Evolutionary conservation across 306 rosid species (phyloP).

Genomic region (Biancaea sappan): DNA sequence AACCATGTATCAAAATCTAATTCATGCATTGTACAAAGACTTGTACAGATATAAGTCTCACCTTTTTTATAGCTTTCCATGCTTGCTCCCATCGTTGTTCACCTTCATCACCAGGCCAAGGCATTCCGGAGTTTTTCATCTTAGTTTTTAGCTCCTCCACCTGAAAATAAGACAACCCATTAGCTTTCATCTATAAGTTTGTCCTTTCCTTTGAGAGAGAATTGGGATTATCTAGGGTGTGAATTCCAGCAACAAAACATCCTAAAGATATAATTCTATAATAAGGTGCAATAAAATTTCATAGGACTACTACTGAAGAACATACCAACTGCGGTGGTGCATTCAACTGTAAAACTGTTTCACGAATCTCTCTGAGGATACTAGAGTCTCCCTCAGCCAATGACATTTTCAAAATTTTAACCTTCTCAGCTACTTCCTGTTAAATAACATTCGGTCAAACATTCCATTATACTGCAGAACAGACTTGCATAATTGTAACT

Average conservation of each 20-base stretch:
- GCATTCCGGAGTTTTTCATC: constrained; percentile 95
- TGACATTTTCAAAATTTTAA: constrained; percentile 63
- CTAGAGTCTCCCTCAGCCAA: constrained; percentile 65
- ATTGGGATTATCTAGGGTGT: background rate
- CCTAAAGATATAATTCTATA: constrained; percentile 4
- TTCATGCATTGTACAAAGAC: constrained; percentile 6
- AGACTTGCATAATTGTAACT: constrained; percentile 1
- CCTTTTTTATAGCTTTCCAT: constrained; percentile 94
- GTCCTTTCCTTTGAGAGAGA: constrained; percentile 20
- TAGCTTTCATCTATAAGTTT: constrained; percentile 30
- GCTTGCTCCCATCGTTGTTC: constrained; percentile 90
- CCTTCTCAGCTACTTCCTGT: constrained; percentile 80
- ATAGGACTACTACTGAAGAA: constrained; percentile 25
- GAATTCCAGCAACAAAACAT: constrained; percentile 8
- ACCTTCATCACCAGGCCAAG: constrained; percentile 99
- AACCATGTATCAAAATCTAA: constrained; percentile 7
- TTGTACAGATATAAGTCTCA: constrained; percentile 33
- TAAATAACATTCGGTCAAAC: constrained; percentile 20
- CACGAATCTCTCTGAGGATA: constrained; percentile 75
- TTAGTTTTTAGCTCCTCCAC: constrained; percentile 77
- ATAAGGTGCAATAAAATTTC: background rate
- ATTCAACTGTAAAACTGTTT: constrained; percentile 75
- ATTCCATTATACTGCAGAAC: constrained; percentile 27
- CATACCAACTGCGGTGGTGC: constrained; percentile 82
- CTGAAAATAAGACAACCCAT: constrained; percentile 51